A percentile compares a stretch with the other conserved stretches of the same genome.
Evolutionary conservation across 1,284 basidiomycete species (phyloP).

Genomic region (Phaffia rhodozyma): DNA sequence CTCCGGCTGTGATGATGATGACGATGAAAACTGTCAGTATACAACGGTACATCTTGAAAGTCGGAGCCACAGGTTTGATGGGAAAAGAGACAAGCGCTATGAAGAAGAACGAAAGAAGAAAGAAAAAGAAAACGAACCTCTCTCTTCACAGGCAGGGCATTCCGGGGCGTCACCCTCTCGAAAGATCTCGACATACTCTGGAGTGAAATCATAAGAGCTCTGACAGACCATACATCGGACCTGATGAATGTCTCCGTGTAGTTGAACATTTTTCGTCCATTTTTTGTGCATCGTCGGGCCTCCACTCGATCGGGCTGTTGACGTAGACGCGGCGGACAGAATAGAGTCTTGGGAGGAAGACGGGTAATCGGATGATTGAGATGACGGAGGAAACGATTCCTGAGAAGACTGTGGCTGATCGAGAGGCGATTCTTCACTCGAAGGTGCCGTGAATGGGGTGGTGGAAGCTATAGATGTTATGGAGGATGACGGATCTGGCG

Average conservation of each 20-base stretch:
- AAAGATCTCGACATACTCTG: slow-evolving; percentile 52
- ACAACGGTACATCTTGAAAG: background rate
- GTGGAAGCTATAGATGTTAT: background rate
- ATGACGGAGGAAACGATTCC: slow-evolving; percentile 1
- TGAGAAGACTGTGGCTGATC: background rate
- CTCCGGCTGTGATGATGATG: slow-evolving; percentile 45
- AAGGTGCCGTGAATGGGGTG: slow-evolving; percentile 26
- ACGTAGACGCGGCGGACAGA: background rate
- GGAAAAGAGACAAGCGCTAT: background rate
- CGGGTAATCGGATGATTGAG: background rate
- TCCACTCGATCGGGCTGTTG: background rate
- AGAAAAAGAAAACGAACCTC: slow-evolving; percentile 47
- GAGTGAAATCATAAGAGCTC: slow-evolving; percentile 54
- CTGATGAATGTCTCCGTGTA: slow-evolving; percentile 83
- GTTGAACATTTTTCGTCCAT: slow-evolving; percentile 68
- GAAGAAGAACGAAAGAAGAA: background rate
- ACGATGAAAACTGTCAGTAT: background rate
- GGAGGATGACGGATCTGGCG: background rate
- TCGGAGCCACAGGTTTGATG: too few species aligned
- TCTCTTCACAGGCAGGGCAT: slow-evolving; percentile 64
- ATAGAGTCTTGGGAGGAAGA: background rate
- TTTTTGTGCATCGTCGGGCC: slow-evolving; percentile 43
- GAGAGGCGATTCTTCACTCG: background rate
- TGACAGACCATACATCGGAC: slow-evolving; percentile 74
- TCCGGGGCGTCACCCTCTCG: slow-evolving; percentile 56